Evolutionary conservation across 768 basidiomycete species (phyloP).

Genomic region (Termitomyces sp.): DNA sequence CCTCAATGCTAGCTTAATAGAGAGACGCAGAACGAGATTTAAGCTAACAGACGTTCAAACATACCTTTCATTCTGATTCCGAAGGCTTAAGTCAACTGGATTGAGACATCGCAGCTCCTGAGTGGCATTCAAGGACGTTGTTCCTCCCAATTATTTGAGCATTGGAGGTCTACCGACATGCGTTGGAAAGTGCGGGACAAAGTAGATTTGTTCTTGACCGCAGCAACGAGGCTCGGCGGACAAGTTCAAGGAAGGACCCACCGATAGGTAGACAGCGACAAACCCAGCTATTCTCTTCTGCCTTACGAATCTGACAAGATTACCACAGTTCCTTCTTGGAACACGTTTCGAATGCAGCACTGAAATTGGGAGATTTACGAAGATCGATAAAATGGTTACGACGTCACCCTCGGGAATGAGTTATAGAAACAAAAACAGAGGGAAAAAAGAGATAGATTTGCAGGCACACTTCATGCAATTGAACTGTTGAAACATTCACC

Average conservation of each 20-base stretch:
- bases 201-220: constrained; percentile 42
- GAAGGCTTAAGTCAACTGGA: constrained; percentile 35
- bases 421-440: too few species aligned
- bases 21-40: constrained; percentile 31
- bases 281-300: too few species aligned
- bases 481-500: too few species aligned
- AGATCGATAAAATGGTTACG: too few species aligned
- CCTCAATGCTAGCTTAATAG: constrained; percentile 52
- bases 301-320: too few species aligned
- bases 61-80: constrained; percentile 8
- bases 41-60: constrained; percentile 15
- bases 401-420: too few species aligned
- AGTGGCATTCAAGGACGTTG: constrained; percentile 36
- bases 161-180: constrained; percentile 42
- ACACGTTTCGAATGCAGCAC: too few species aligned
- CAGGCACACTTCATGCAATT: too few species aligned
- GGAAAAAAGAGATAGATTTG: too few species aligned
- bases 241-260: constrained; percentile 45
- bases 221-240: constrained; percentile 47
- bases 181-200: constrained; percentile 42
- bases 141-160: constrained; percentile 42
- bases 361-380: too few species aligned
- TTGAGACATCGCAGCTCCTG: constrained; percentile 24
- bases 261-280: constrained; percentile 42
- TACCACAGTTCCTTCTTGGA: too few species aligned